Evolutionary conservation across 257 asterid species (phyloP).

Genomic region (Gentiana straminea): DNA sequence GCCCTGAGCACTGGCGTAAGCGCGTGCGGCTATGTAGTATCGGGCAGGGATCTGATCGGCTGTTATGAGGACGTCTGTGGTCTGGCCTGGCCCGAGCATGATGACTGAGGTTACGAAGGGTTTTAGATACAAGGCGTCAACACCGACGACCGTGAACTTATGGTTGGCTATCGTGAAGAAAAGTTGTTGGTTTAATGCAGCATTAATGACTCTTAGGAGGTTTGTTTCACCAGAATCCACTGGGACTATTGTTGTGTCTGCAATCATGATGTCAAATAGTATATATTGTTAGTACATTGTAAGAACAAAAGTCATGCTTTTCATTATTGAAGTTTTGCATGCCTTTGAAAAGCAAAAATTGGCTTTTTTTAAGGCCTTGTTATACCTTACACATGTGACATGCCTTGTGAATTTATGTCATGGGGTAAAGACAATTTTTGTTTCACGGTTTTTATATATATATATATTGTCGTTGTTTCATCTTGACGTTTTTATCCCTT

Average conservation of each 20-base stretch:
- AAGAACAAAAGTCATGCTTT: too few species aligned
- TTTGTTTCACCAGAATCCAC: slow-evolving; percentile 53
- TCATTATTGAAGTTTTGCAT: too few species aligned
- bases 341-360: too few species aligned
- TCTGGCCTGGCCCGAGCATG: slow-evolving; percentile 95
- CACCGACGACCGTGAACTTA: slow-evolving; percentile 74
- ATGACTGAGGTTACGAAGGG: slow-evolving; percentile 76
- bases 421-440: too few species aligned
- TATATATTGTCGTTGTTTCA: too few species aligned
- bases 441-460: too few species aligned
- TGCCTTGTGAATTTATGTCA: too few species aligned
- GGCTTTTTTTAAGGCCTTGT: too few species aligned
- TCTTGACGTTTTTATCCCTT: too few species aligned
- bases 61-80: slow-evolving; percentile 77
- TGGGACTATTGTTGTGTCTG: slow-evolving; percentile 56
- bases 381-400: too few species aligned
- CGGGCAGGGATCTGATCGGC: slow-evolving; percentile 54
- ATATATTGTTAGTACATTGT: too few species aligned
- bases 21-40: slow-evolving; percentile 84
- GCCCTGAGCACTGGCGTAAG: slow-evolving; percentile 79
- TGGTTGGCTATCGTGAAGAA: slow-evolving; percentile 82
- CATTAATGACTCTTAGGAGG: slow-evolving; percentile 62
- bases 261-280: background rate
- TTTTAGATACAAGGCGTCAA: slow-evolving; percentile 69
- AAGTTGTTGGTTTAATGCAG: slow-evolving; percentile 80